Conservation (phyloP, 371 early-diverging fungal genomes). For the Apophysomyces trapeziformis region DNA sequence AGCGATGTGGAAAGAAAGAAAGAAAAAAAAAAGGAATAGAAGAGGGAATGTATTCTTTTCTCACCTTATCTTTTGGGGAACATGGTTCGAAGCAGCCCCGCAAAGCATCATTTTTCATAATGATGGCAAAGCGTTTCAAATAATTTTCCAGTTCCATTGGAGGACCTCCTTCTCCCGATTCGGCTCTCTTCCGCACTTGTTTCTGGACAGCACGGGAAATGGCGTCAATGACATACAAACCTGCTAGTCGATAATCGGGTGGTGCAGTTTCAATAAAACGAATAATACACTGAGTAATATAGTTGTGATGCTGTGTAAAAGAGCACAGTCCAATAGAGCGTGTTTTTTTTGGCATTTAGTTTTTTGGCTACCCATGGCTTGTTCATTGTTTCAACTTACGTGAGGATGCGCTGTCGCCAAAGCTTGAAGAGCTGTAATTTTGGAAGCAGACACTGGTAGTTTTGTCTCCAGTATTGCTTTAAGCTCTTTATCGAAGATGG, state of each 20-base stretch:
- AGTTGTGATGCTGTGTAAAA: conserved; percentile 55
- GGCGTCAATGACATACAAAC: conserved; percentile 72
- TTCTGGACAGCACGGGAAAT: conserved; percentile 59
- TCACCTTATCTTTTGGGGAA: conserved; percentile 52
- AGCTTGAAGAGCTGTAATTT: conserved; percentile 57
- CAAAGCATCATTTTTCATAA: conserved; percentile 37
- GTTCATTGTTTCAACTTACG: conserved; percentile 33
- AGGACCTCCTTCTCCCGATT: conserved; percentile 24
- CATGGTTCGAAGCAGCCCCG: conserved; percentile 42
- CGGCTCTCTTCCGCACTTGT: conserved; percentile 37
- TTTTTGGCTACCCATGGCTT: background rate
- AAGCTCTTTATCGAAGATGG: conserved; percentile 64
- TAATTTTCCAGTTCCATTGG: conserved; percentile 34
- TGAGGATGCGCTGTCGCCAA: conserved; percentile 60
- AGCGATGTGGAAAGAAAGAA: no score
- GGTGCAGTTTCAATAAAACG: conserved; percentile 61
- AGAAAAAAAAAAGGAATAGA: background rate
- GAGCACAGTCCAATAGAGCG: background rate
- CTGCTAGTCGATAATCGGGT: conserved; percentile 66
- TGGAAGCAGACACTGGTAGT: conserved; percentile 67
- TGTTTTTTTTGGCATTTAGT: background rate
- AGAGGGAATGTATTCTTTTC: conserved; percentile 1
- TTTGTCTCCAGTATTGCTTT: conserved; percentile 56
- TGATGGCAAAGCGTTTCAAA: conserved; percentile 44
- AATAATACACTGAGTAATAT: conserved; percentile 54